phyloP scores from a whole-genome alignment of 2,329 filamentous ascomycete genomes.

The Colletotrichum cuscutae region DNA sequence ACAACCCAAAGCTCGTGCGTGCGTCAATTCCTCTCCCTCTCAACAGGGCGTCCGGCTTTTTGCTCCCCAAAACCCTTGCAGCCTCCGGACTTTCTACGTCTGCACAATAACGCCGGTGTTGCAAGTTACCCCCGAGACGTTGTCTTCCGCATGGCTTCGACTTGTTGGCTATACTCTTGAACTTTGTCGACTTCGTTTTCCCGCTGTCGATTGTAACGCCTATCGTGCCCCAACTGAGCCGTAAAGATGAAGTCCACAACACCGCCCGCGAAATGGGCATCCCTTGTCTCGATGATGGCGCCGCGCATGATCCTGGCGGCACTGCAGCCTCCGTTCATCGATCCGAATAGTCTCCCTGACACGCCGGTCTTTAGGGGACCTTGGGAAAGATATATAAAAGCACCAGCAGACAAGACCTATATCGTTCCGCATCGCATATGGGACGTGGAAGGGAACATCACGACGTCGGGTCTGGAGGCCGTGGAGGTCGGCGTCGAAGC shows the following conservation, averaged over 20 bases:
- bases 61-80: not conserved
- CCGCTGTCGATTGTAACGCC: not conserved
- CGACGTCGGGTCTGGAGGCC: conserved; percentile 25
- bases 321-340: conserved; percentile 31
- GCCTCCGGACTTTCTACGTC: not conserved
- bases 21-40: conserved; percentile 7
- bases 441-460: conserved; percentile 45
- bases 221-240: not conserved
- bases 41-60: not conserved
- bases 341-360: conserved; percentile 41
- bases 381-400: conserved; percentile 51
- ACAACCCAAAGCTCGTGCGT: conserved; percentile 17
- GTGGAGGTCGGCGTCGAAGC: conserved; percentile 18
- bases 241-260: conserved; percentile 17
- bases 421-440: conserved; percentile 47
- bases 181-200: not conserved
- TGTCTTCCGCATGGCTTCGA: conserved; percentile 14
- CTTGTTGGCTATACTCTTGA: not conserved
- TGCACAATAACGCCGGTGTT: not conserved
- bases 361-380: conserved; percentile 49
- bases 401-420: conserved; percentile 46
- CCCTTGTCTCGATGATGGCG: not conserved
- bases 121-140: not conserved
- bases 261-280: conserved; percentile 8
- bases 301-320: conserved; percentile 11